A percentile compares a stretch with the other conserved stretches of the same genome.
These are phyloP conservation scores for Aspergillus latus DNA, from an alignment of 2,329 filamentous ascomycete species.

Conservation along the genomic window DNA sequence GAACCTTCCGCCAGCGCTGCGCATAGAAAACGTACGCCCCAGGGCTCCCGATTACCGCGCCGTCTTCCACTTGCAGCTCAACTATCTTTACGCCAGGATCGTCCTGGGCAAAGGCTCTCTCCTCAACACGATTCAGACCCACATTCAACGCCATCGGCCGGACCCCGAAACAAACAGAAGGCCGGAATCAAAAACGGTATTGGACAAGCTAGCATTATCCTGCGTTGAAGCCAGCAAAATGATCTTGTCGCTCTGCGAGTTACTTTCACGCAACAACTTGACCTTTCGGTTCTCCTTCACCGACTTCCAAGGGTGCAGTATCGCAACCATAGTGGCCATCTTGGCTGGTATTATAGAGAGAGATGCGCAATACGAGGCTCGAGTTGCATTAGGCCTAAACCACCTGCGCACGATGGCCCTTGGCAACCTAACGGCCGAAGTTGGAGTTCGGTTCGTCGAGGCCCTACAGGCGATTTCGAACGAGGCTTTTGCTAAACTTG, in stretches of 20 bases:
- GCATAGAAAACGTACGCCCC: constrained; percentile 29
- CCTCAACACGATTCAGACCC: constrained; percentile 16
- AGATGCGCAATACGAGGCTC: constrained; percentile 31
- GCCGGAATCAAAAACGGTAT: neutral
- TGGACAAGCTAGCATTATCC: constrained; percentile 20
- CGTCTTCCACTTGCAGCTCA: constrained; percentile 38
- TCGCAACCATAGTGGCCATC: constrained; percentile 35
- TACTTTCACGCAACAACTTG: constrained; percentile 25
- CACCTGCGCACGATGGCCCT: constrained; percentile 37
- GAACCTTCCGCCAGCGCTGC: constrained; percentile 18
- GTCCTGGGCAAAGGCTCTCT: constrained; percentile 38
- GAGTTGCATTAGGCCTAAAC: constrained; percentile 33
- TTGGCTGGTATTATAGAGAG: constrained; percentile 37
- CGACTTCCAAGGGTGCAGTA: constrained; percentile 43
- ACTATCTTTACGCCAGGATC: constrained; percentile 42
- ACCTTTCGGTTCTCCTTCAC: constrained; percentile 42
- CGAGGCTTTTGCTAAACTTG: constrained; percentile 19
- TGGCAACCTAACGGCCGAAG: constrained; percentile 32
- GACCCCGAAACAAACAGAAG: neutral
- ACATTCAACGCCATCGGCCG: neutral
- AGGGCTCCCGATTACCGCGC: constrained; percentile 32
- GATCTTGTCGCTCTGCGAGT: constrained; percentile 3
- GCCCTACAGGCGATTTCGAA: constrained; percentile 28
- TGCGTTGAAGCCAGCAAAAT: constrained; percentile 27
- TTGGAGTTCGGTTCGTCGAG: constrained; percentile 31